phyloP scores from a whole-genome alignment of 352 stramenopile species.

The Phytophthora quininea region DNA sequence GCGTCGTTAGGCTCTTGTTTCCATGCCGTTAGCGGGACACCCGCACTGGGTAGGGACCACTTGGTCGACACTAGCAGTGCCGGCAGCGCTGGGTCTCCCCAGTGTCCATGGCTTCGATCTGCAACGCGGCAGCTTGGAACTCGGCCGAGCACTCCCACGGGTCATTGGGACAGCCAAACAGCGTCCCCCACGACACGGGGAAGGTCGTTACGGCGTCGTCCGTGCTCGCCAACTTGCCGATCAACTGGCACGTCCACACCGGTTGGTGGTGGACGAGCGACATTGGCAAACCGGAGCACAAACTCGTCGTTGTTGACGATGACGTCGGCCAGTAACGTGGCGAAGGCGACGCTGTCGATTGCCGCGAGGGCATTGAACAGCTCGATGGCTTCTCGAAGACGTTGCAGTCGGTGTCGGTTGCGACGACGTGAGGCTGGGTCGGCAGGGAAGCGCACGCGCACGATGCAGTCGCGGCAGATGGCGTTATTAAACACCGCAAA shows the following conservation, averaged over 20 bases:
- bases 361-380: neutral
- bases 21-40: neutral
- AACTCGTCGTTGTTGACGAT: neutral
- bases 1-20: neutral
- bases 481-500: neutral
- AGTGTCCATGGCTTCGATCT: neutral
- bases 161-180: neutral
- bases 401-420: neutral
- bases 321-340: neutral
- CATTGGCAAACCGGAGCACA: neutral
- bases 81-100: neutral
- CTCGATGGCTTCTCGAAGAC: constrained; percentile 5
- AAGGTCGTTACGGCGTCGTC: neutral
- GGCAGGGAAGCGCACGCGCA: neutral
- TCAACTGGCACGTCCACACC: neutral
- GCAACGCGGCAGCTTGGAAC: neutral
- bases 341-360: neutral
- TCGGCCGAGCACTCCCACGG: constrained; percentile 1
- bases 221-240: neutral
- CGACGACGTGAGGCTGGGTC: neutral
- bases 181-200: neutral
- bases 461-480: neutral
- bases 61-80: neutral
- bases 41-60: neutral
- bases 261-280: neutral